These are phyloP conservation scores for Trichosporon sp. DNA, from an alignment of 1,284 basidiomycete genomes.

Conservation along the genomic window DNA sequence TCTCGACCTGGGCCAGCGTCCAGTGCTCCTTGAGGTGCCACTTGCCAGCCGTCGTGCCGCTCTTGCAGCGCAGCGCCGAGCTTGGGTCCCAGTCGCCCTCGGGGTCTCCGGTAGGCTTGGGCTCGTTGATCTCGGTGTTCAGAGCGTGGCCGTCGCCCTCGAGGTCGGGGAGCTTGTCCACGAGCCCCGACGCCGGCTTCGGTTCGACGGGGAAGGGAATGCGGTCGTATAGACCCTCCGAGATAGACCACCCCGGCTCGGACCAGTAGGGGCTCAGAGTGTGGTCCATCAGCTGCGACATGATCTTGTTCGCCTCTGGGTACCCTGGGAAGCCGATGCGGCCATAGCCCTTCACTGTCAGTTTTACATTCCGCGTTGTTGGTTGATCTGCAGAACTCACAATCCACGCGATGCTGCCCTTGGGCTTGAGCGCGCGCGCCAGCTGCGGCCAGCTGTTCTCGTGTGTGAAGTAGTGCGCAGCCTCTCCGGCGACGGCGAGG, in stretches of 20 bases:
- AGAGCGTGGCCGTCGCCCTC: slow-evolving; percentile 47
- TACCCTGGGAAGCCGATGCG: slow-evolving; percentile 64
- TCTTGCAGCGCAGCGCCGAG: slow-evolving; percentile 23
- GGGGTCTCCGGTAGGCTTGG: slow-evolving; percentile 18
- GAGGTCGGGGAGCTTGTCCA: slow-evolving; percentile 49
- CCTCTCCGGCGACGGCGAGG: slow-evolving; percentile 68
- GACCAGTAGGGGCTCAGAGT: slow-evolving; percentile 4
- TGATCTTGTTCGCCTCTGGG: slow-evolving; percentile 57
- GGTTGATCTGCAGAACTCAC: slow-evolving; percentile 45
- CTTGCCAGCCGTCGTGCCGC: slow-evolving; percentile 38
- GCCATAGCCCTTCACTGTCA: slow-evolving; percentile 61
- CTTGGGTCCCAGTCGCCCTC: slow-evolving; percentile 20
- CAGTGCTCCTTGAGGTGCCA: slow-evolving; percentile 60
- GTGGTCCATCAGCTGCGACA: slow-evolving; percentile 43
- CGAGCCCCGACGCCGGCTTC: slow-evolving; percentile 3
- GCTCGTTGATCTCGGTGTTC: slow-evolving; percentile 7
- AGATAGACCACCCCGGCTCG: slow-evolving; percentile 60
- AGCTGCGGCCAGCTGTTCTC: slow-evolving; percentile 64
- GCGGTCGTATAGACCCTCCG: slow-evolving; percentile 64
- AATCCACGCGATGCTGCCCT: slow-evolving; percentile 71
- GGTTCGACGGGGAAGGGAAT: slow-evolving; percentile 56
- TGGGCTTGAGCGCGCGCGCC: slow-evolving; percentile 57
- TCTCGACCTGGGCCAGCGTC: slow-evolving; percentile 61
- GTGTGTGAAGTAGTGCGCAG: slow-evolving; percentile 83
- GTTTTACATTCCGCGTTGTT: neutral